Evolutionary conservation across 345 rosid genomes (phyloP).

Genomic region (Conringia planisiliqua): DNA sequence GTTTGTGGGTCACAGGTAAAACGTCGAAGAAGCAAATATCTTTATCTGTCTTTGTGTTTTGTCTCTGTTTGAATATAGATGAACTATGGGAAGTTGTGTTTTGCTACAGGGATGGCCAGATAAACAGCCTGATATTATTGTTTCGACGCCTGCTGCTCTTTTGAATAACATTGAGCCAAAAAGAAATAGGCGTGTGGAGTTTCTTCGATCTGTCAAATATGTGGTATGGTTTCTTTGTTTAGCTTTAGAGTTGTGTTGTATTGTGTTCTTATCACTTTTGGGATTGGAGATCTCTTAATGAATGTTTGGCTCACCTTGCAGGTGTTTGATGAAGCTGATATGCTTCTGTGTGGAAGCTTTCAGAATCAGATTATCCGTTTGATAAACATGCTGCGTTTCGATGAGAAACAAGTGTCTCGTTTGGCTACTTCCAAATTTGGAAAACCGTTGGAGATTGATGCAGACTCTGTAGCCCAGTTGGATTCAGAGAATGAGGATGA

Average conservation of each 20-base stretch:
- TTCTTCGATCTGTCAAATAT: constrained; percentile 64
- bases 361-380: constrained; percentile 86
- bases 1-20: constrained; percentile 80
- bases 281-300: not conserved
- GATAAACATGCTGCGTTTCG: constrained; percentile 72
- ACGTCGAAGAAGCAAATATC: not conserved
- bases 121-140: constrained; percentile 62
- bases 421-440: constrained; percentile 33
- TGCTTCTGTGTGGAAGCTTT: constrained; percentile 92
- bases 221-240: constrained; percentile 51
- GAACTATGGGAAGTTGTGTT: not conserved
- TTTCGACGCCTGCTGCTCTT: constrained; percentile 88
- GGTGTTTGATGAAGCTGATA: constrained; percentile 99
- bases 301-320: constrained; percentile 35
- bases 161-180: constrained; percentile 73
- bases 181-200: constrained; percentile 44
- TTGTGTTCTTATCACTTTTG: not conserved
- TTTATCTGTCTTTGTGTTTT: not conserved
- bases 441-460: constrained; percentile 29
- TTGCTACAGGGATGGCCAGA: constrained; percentile 91
- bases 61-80: constrained; percentile 1
- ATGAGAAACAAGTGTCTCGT: constrained; percentile 70
- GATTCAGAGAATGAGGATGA: constrained; percentile 30
- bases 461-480: constrained; percentile 28
- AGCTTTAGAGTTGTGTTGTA: constrained; percentile 35